Evolutionary conservation across 2,329 filamentous ascomycete genomes (phyloP).

Genomic region (Neopestalotiopsis rosae): DNA sequence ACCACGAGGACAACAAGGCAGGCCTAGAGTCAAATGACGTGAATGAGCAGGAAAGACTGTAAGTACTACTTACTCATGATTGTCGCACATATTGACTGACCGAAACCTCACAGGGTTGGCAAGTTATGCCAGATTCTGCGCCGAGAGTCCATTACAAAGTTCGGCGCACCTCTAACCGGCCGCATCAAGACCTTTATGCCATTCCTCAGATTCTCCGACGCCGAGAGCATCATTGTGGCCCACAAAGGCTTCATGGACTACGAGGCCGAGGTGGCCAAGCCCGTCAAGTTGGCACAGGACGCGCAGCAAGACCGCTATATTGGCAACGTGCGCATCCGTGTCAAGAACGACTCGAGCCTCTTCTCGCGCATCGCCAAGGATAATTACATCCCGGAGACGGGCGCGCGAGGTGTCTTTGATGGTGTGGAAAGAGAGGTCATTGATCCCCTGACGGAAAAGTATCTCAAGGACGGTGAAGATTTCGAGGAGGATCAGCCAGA

Average conservation of each 20-base stretch:
- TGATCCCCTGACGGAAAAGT: slow-evolving; percentile 31
- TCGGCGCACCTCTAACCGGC: slow-evolving; percentile 43
- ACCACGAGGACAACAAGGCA: slow-evolving; percentile 35
- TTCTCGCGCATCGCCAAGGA: slow-evolving; percentile 36
- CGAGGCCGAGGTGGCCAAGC: slow-evolving; percentile 26
- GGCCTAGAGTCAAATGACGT: slow-evolving; percentile 20
- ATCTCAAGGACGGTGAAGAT: slow-evolving; percentile 37
- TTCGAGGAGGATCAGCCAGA: slow-evolving; percentile 31
- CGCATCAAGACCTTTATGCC: slow-evolving; percentile 40
- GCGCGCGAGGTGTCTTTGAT: slow-evolving; percentile 38
- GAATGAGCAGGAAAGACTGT: slow-evolving; percentile 18
- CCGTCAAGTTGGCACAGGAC: slow-evolving; percentile 34
- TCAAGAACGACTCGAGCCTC: slow-evolving; percentile 34
- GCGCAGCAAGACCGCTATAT: slow-evolving; percentile 34
- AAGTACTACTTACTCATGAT: too few species aligned
- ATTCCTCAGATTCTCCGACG: slow-evolving; percentile 30
- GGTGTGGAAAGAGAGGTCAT: slow-evolving; percentile 26
- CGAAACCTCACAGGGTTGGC: too few species aligned
- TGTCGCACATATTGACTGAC: too few species aligned
- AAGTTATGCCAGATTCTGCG: too few species aligned
- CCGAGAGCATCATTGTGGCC: slow-evolving; percentile 42
- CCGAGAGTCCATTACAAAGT: slow-evolving; percentile 19
- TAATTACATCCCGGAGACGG: slow-evolving; percentile 38
- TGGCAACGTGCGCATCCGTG: slow-evolving; percentile 38
- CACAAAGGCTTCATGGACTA: slow-evolving; percentile 48